phyloP scores from a whole-genome alignment of 108 stramenopile species.

The Skeletonema marinoi region DNA sequence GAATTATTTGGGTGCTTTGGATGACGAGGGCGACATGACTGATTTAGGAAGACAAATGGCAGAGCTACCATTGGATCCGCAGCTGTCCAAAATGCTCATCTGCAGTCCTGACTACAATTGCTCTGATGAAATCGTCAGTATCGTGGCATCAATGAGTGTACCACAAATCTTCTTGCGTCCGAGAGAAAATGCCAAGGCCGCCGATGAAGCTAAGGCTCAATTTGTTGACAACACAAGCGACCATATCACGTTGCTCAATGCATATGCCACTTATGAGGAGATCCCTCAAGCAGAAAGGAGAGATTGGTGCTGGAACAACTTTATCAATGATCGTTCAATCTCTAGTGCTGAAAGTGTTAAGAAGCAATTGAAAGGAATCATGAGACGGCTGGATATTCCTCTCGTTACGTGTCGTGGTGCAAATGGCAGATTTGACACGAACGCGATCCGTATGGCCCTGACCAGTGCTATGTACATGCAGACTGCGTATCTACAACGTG shows the following conservation, averaged over 20 bases:
- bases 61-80: slow-evolving; percentile 92
- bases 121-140: slow-evolving; percentile 95
- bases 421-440: slow-evolving; percentile 84
- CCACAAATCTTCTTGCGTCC: slow-evolving; percentile 97
- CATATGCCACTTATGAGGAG: slow-evolving; percentile 89
- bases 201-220: slow-evolving; percentile 99
- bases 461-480: slow-evolving; percentile 96
- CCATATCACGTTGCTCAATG: slow-evolving; percentile 96
- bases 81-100: slow-evolving; percentile 95
- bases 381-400: slow-evolving; percentile 88
- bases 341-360: slow-evolving; percentile 89
- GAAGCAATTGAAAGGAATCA: slow-evolving; percentile 89
- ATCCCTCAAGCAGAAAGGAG: slow-evolving; percentile 83
- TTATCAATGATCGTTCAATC: slow-evolving; percentile 95
- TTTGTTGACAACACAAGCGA: slow-evolving; percentile 96
- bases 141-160: slow-evolving; percentile 96
- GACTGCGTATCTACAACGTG: slow-evolving; percentile 92
- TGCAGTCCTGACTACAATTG: slow-evolving; percentile 94
- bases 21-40: slow-evolving; percentile 98
- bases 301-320: slow-evolving; percentile 99
- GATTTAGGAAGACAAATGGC: slow-evolving; percentile 97
- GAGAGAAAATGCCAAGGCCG: slow-evolving; percentile 92
- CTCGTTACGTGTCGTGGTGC: slow-evolving; percentile 80
- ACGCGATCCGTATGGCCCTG: slow-evolving; percentile 89
- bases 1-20: slow-evolving; percentile 97